Base-by-base conservation (phyloP, 257 asterid species). In the Haberlea rhodopensis region DNA sequence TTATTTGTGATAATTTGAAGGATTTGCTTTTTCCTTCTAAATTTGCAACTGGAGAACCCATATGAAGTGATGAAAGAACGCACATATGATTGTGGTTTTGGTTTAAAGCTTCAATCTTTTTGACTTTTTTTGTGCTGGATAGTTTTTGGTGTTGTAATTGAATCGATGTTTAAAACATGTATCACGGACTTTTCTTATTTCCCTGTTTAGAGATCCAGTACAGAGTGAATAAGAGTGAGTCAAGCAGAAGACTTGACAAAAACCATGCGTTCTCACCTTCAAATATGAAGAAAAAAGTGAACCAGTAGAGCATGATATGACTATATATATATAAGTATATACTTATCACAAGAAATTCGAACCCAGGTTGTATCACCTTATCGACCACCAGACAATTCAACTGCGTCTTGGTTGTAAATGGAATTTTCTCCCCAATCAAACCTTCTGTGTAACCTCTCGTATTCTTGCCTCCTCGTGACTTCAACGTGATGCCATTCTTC, bases 401-500 rank as follows among this genome's bases (percentile, higher is more conserved):
- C 72, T 5, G 96, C 98, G 27, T 88, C 88, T 71, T 80, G 94
- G 73, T 86, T 83, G 74, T 81, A 64, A 22, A 82, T 74, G 0
- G 94, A 88, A 65, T 84, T 91, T 56, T 83, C 95, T 26, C 94
- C 98, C 96, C 95, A 91, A 26, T 88, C 91, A 10, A 91, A 83
- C 59, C 98, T 72, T 71, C 94, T 76, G 11, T 88, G 96, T 64
- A 88, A 58, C 73, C 95, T 76, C 60, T 88, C 98, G 5, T 83
- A 83, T 43, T 88, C 95, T 69, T 83, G 86, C 75, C 88, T 74
- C 32, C 96, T 84, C 0, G 86, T 74, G 25, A 80, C 84, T 67
- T 88, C 98, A 1, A 80, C 89, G 7, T 84, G 85, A 61, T 88
- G 95, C 96, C 95, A 86, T 48, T 81, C 88, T 80, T 91, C 88